Evolutionary conservation across 192 early-diverging fungal species (phyloP).

Genomic region (Entomortierella parvispora): DNA sequence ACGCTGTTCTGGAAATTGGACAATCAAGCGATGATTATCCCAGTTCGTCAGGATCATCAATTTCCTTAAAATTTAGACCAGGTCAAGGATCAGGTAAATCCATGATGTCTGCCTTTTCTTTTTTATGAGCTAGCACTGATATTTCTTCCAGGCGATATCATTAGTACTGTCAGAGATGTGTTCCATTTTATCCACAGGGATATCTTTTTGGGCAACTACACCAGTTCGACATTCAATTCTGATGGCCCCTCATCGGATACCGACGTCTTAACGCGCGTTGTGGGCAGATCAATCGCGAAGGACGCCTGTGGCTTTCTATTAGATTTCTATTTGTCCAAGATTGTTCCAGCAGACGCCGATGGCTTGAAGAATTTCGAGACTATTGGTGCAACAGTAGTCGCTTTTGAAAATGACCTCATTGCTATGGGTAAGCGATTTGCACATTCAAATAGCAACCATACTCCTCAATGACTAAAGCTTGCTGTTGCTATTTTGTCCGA

Average conservation of each 20-base stretch:
- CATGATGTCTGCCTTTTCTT: neutral
- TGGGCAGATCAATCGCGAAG: conserved; percentile 35
- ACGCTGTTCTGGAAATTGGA: neutral
- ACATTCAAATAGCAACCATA: too few relatives aligned
- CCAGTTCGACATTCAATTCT: conserved; percentile 25
- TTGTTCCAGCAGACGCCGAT: conserved; percentile 33
- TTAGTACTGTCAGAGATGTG: conserved; percentile 18
- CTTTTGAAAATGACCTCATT: conserved; percentile 53
- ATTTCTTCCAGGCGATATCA: conserved; percentile 14
- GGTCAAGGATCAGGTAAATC: conserved; percentile 1
- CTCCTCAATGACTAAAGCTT: neutral
- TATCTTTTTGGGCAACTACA: conserved; percentile 29
- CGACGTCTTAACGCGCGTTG: conserved; percentile 22
- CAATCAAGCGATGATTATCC: conserved; percentile 9
- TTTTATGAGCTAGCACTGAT: neutral
- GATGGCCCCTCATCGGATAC: conserved; percentile 25
- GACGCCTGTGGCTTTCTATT: conserved; percentile 40
- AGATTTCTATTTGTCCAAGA: conserved; percentile 28
- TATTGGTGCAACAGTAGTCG: conserved; percentile 21
- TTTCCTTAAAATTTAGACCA: conserved; percentile 3
- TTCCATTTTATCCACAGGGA: conserved; percentile 24
- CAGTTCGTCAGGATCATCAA: conserved; percentile 3
- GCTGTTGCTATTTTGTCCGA: neutral
- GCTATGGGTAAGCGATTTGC: conserved; percentile 32
- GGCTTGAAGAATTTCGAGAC: conserved; percentile 34